Percentiles rank a stretch among this genome's conserved stretches.
phyloP scores from a whole-genome alignment of 2,329 filamentous ascomycete species.

The Pseudogymnoascus pannorum region DNA sequence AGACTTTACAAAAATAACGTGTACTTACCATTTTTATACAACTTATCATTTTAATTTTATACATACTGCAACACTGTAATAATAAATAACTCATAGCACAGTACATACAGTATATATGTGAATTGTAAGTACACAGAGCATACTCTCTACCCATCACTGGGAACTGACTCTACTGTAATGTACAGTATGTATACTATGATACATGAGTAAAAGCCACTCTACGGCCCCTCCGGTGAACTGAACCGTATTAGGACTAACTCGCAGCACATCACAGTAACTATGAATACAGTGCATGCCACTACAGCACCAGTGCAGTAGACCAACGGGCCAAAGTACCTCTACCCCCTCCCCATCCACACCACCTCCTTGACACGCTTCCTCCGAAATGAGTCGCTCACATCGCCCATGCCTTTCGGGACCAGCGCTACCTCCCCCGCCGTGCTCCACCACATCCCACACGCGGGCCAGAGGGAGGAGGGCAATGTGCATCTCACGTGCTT shows the following conservation, averaged over 20 bases:
- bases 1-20: not conserved
- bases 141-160: no score
- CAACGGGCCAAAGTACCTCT: not conserved
- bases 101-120: not conserved
- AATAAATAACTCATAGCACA: not conserved
- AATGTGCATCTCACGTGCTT: slow-evolving; percentile 1
- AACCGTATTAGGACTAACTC: not conserved
- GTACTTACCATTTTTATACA: not conserved
- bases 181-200: no score
- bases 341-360: not conserved
- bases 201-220: not conserved
- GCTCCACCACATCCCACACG: not conserved
- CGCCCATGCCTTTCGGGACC: not conserved
- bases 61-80: not conserved
- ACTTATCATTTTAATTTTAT: no score
- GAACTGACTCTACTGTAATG: no score
- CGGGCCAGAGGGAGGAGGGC: not conserved
- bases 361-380: not conserved
- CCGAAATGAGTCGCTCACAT: not conserved
- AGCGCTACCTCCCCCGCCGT: not conserved
- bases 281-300: no score
- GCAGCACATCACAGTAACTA: no score
- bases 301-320: not conserved
- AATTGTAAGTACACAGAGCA: not conserved
- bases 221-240: not conserved